Evolutionary conservation across 1,284 basidiomycete genomes (phyloP), one percentile per base, ranked within the genome.

Genomic region (Neolentinus lepideus): DNA sequence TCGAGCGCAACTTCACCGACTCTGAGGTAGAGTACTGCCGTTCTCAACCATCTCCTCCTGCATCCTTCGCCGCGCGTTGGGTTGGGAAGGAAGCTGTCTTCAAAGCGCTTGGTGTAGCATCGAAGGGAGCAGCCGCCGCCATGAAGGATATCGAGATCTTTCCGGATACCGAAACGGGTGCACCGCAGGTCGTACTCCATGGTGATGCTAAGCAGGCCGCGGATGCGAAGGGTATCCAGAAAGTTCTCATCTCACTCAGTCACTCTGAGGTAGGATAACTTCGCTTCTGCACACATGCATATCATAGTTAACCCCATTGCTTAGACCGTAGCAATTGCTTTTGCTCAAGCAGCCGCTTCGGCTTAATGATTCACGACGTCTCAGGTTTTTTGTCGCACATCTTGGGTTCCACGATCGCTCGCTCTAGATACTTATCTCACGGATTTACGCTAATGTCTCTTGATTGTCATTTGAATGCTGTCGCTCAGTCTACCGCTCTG

Each of bases 141-240:
- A 88, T 99, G 88, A 93, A 91, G 73, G 95, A 98, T 61, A 98
- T 99, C 62, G 97, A 98, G 73, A 96, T 99, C 63, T 75, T 96
- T 58, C 85, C 90, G 45, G 82, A 84, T 64, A 21, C 22, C 24
- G 76, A 76, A 54, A 74, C 75, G 25, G 88, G 88, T 48, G 87
- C 77, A 16, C 92, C 92, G 6, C 76, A 77, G 31, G 91, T 97
- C 56, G 77, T 71, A 54, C 81, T 98, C 26, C 81, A 88, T 63
- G 94, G 94, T n/a, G 88, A 94, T 58, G 93, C 93, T 36, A 77
- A 85, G 68, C 67, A 73, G 12, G 86, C 88, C 56, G 94, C 94
- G 27, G 73, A 79, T 22, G 76, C 73, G 53, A 92, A 90, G 75
- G 86, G 85, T 50, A 80, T 98, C 69, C 79, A 78, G 51, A 83